Percentiles rank a stretch among this genome's conserved stretches.
Conservation (phyloP, 1,284 basidiomycete genomes). For the Grifola frondosa region DNA sequence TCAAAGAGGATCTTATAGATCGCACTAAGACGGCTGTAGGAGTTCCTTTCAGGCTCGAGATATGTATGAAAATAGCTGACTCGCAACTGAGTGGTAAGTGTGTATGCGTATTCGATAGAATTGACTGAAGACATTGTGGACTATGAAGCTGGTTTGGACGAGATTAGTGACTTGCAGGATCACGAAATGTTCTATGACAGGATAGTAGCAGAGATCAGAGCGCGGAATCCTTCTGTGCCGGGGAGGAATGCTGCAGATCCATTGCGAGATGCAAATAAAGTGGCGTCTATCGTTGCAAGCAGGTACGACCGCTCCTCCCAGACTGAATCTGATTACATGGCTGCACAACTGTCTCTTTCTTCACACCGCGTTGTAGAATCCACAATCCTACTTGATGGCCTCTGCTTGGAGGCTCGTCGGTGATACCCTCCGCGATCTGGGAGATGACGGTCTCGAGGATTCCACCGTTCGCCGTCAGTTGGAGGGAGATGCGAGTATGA, state of each 20-base stretch:
- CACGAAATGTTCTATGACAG: slow-evolving; percentile 54
- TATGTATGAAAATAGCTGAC: slow-evolving; percentile 62
- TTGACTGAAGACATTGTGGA: too few species aligned
- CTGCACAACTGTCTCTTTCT: slow-evolving; percentile 1
- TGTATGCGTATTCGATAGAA: too few species aligned
- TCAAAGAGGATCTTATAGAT: slow-evolving; percentile 64
- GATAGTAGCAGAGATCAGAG: slow-evolving; percentile 53
- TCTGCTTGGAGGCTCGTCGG: slow-evolving; percentile 71
- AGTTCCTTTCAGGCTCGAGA: slow-evolving; percentile 61
- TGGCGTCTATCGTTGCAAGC: slow-evolving; percentile 57
- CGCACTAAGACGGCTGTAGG: slow-evolving; percentile 56
- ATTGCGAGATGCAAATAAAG: slow-evolving; percentile 43
- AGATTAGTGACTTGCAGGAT: slow-evolving; percentile 63
- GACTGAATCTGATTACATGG: background rate
- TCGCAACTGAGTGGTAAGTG: slow-evolving; percentile 65
- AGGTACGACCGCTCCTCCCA: slow-evolving; percentile 41
- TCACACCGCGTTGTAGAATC: slow-evolving; percentile 44
- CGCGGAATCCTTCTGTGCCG: slow-evolving; percentile 42
- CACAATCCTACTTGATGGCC: slow-evolving; percentile 78
- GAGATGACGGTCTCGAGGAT: slow-evolving; percentile 52
- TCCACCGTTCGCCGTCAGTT: slow-evolving; percentile 51
- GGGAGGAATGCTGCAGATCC: slow-evolving; percentile 32
- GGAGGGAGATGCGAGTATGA: slow-evolving; percentile 45
- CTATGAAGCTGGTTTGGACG: slow-evolving; percentile 58
- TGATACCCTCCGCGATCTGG: slow-evolving; percentile 52